Evolutionary conservation across 108 stramenopile genomes (phyloP), one percentile per base, ranked within the genome.

Genomic region (Aureococcus anophagefferens): DNA sequence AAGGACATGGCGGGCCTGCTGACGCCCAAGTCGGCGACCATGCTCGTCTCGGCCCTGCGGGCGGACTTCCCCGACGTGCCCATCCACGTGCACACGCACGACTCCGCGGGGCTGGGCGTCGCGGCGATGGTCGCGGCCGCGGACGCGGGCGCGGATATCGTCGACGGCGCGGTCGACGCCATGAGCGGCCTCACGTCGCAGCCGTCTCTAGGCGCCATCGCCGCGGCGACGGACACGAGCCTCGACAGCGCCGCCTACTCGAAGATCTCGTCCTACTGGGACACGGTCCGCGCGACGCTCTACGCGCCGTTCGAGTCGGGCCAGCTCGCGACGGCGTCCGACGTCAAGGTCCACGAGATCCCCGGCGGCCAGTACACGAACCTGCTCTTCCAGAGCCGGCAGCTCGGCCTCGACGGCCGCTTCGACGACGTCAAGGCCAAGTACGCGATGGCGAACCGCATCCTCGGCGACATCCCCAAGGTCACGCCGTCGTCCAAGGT

Each of bases 1-100:
- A 98, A 98, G 81, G 89, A 97, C 79, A 97, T 97, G 96, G 96
- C 96, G 1, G 96, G 96, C n/a, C 80, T 98, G 14, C 83, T 98
- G 70, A 95, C 92, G 75, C 95, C 95, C 28, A 76, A 87, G 62
- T 93, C 92, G 17, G 94, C 92, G 16, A 83, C 72, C 25, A 44
- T 89, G 77, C 81, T 97, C 15, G 87, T 96, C n/a, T 72, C 80
- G 35, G 86, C 90, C 14, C 85, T 97, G 40, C 88, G 96, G 0
- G 65, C 81, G 62, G 93, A 93, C 76, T 86, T 88, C 77, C 94
- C 95, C 34, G 85, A 93, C 71, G 76, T 83, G 62, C 94, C 94
- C 30, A 94, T 97, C 66, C 96, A 97, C 75, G 89, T 95, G 25
- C 94, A 97, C 80, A 94, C 94, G 1, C 94, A 95, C 72, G 93